A percentile compares a stretch with the other conserved stretches of the same genome.
Evolutionary conservation across 2,329 filamentous ascomycete species (phyloP).

Genomic region (Graphilbum fragrans): DNA sequence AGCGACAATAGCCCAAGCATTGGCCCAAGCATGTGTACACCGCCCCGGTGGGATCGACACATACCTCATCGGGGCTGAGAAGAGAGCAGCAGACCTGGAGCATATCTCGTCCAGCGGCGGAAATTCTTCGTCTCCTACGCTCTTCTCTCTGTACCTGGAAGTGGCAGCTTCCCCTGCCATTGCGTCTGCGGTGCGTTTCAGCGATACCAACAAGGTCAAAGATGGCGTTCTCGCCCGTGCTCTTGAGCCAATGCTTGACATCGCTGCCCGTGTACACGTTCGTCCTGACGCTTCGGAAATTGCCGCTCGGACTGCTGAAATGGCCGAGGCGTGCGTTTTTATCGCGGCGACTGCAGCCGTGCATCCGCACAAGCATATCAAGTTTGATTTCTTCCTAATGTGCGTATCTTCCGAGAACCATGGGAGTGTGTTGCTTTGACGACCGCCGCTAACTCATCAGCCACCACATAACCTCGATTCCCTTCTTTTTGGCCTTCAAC

Average conservation of each 20-base stretch:
- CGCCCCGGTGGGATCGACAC: constrained; percentile 12
- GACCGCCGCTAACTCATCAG: constrained; percentile 26
- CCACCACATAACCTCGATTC: constrained; percentile 59
- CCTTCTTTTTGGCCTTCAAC: constrained; percentile 64
- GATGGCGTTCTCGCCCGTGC: constrained; percentile 57
- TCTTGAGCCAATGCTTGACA: constrained; percentile 46
- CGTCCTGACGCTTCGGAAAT: constrained; percentile 45
- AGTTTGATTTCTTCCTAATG: constrained; percentile 71
- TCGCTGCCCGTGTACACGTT: constrained; percentile 48
- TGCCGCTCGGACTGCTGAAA: constrained; percentile 40
- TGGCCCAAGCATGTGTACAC: constrained; percentile 68
- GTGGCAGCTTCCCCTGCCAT: constrained; percentile 46
- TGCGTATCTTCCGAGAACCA: constrained; percentile 21
- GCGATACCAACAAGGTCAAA: constrained; percentile 50
- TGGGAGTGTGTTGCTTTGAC: background rate
- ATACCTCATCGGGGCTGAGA: background rate
- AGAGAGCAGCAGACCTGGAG: background rate
- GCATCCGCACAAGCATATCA: constrained; percentile 49
- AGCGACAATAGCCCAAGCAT: constrained; percentile 65
- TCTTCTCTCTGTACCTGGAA: constrained; percentile 50
- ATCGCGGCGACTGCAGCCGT: constrained; percentile 44
- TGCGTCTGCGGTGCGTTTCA: constrained; percentile 32
- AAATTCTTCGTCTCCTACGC: constrained; percentile 16
- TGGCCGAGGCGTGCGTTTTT: constrained; percentile 53
- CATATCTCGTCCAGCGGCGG: background rate